These are phyloP conservation scores for Panus rudis DNA, from an alignment of 768 basidiomycete genomes.

Conservation along the genomic window DNA sequence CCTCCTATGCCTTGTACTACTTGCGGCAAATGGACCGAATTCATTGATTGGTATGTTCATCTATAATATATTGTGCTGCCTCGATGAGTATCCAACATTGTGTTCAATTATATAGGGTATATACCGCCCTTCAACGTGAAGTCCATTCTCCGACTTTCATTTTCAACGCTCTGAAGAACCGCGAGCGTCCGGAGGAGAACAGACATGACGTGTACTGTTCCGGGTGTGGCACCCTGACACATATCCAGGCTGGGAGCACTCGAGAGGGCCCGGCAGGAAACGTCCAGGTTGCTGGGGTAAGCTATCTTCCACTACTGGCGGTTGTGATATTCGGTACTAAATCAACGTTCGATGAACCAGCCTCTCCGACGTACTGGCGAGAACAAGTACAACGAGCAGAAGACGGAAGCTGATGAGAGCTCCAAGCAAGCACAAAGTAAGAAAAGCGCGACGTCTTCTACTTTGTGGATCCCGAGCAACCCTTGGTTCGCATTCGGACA, in stretches of 20 bases:
- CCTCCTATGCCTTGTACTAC: conserved; percentile 4
- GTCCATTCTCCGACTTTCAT: conserved; percentile 12
- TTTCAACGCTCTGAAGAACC: conserved; percentile 8
- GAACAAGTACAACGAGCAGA: too few species aligned
- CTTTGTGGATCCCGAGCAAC: background rate
- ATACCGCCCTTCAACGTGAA: conserved; percentile 9
- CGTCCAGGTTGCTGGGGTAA: conserved; percentile 5
- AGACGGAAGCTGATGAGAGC: too few species aligned
- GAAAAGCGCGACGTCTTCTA: too few species aligned
- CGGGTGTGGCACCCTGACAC: conserved; percentile 9
- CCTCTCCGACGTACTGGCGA: too few species aligned
- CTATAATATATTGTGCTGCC: background rate
- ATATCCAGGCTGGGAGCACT: background rate
- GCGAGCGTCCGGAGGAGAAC: conserved; percentile 7
- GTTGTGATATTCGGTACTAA: too few species aligned
- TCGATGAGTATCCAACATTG: background rate
- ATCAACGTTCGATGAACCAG: too few species aligned
- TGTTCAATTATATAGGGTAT: conserved; percentile 3
- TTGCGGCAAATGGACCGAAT: conserved; percentile 13
- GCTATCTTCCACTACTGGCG: too few species aligned
- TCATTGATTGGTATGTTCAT: conserved; percentile 10
- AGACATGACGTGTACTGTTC: conserved; percentile 16
- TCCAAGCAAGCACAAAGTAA: too few species aligned
- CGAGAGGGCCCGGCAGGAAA: conserved; percentile 6
- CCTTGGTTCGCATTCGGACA: too few species aligned